Evolutionary conservation across 2,329 filamentous ascomycete genomes (phyloP).

Genomic region (Metarhizium robertsii): DNA sequence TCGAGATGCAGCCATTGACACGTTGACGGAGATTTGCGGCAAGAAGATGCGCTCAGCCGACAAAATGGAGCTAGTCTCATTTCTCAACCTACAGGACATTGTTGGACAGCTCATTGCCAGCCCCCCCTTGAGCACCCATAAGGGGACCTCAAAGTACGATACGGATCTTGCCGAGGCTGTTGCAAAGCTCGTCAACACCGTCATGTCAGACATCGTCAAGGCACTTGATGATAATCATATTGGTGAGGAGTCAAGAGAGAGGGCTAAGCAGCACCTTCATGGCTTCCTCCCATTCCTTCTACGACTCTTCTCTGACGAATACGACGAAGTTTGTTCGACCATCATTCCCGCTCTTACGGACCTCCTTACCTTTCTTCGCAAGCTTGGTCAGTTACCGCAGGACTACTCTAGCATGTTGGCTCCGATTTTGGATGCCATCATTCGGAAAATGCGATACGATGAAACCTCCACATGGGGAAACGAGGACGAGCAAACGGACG

Average conservation of each 20-base stretch:
- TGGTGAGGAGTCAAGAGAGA: slow-evolving; percentile 55
- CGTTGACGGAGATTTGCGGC: slow-evolving; percentile 88
- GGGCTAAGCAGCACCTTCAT: slow-evolving; percentile 73
- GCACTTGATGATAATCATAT: slow-evolving; percentile 62
- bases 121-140: slow-evolving; percentile 67
- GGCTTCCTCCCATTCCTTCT: slow-evolving; percentile 79
- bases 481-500: slow-evolving; percentile 90
- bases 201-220: slow-evolving; percentile 76
- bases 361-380: slow-evolving; percentile 81
- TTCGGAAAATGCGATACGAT: slow-evolving; percentile 95
- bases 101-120: slow-evolving; percentile 79
- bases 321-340: slow-evolving; percentile 93
- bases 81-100: slow-evolving; percentile 79
- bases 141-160: slow-evolving; percentile 80
- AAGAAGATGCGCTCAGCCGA: slow-evolving; percentile 96
- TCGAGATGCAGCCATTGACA: slow-evolving; percentile 84
- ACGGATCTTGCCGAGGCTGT: slow-evolving; percentile 92
- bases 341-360: slow-evolving; percentile 92
- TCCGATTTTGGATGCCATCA: slow-evolving; percentile 82
- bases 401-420: slow-evolving; percentile 76
- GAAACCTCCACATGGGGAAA: slow-evolving; percentile 90
- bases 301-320: slow-evolving; percentile 95
- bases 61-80: slow-evolving; percentile 88
- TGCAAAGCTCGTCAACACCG: slow-evolving; percentile 89
- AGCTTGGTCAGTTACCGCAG: slow-evolving; percentile 61